These are phyloP conservation scores for Vaccinium vitisidaea DNA, from an alignment of 148 eudicot species.

Conservation along the genomic window DNA sequence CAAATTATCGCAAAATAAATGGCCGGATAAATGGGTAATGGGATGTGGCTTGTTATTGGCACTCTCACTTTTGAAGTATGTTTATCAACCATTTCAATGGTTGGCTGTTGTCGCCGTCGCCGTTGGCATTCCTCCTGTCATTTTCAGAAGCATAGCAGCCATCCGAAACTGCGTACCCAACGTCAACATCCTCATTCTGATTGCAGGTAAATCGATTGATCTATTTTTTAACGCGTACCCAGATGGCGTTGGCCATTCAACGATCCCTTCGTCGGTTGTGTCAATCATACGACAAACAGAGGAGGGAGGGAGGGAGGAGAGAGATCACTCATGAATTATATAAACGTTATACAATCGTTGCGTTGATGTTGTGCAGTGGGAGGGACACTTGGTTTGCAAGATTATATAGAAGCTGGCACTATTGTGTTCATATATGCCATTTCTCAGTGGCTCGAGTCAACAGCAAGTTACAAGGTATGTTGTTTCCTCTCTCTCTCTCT, in stretches of 20 bases:
- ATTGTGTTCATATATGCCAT: constrained; percentile 3
- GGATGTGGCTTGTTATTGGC: neutral
- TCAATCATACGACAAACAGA: neutral
- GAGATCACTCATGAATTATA: neutral
- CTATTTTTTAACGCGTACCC: neutral
- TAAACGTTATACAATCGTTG: neutral
- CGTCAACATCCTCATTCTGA: constrained; percentile 5
- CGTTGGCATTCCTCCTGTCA: neutral
- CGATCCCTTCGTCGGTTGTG: neutral
- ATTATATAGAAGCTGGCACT: neutral
- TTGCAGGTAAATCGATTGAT: neutral
- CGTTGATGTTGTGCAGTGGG: neutral
- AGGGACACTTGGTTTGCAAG: constrained; percentile 2
- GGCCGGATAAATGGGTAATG: neutral
- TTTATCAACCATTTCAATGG: neutral
- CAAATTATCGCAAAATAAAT: neutral
- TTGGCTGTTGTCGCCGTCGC: neutral
- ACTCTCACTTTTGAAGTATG: neutral
- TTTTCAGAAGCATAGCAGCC: neutral
- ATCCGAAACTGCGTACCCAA: neutral
- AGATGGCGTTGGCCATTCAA: neutral
- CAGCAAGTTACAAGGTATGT: neutral
- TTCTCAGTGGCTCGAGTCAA: neutral
- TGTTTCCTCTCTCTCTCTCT: neutral
- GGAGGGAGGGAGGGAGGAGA: neutral